phyloP scores from a whole-genome alignment of 1,139 yeast species.

The Pichia norvegensis region DNA sequence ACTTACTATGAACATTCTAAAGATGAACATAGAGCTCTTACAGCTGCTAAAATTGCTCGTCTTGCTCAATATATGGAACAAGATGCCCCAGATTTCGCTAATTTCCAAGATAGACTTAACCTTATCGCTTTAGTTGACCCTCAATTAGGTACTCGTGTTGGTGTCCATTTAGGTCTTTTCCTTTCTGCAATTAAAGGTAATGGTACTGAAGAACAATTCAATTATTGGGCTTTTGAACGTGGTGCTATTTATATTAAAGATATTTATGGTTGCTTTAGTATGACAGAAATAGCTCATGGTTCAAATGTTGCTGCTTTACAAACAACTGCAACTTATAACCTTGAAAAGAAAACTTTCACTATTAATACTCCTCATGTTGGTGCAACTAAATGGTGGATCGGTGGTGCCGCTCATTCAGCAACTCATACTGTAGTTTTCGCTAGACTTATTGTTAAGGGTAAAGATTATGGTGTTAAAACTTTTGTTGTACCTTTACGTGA shows the following conservation, averaged over 20 bases:
- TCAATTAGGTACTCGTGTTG: conserved; percentile 42
- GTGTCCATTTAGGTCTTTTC: conserved; percentile 46
- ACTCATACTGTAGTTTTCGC: conserved; percentile 81
- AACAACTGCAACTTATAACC: conserved; percentile 81
- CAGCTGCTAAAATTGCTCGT: conserved; percentile 39
- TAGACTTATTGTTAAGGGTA: conserved; percentile 68
- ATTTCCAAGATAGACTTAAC: conserved; percentile 35
- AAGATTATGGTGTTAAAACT: conserved; percentile 86
- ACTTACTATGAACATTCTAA: conserved; percentile 36
- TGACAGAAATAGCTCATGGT: conserved; percentile 94
- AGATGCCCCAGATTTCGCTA: conserved; percentile 31
- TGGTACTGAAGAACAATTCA: conserved; percentile 46
- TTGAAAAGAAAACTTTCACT: conserved; percentile 54
- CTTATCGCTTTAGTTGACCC: conserved; percentile 43
- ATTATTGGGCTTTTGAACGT: conserved; percentile 67
- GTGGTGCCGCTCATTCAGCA: conserved; percentile 93
- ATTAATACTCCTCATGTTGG: conserved; percentile 84
- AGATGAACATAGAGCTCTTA: conserved; percentile 36
- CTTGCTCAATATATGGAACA: conserved; percentile 39
- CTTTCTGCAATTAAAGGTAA: conserved; percentile 42
- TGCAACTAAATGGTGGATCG: conserved; percentile 98
- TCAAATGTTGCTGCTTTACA: conserved; percentile 89
- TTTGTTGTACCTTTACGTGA: conserved; percentile 87
- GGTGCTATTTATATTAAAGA: conserved; percentile 62
- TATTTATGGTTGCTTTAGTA: conserved; percentile 84